Percentiles rank a stretch among this genome's conserved stretches.
Conservation (phyloP, 192 early-diverging fungal species). For the Podila epicladia region DNA sequence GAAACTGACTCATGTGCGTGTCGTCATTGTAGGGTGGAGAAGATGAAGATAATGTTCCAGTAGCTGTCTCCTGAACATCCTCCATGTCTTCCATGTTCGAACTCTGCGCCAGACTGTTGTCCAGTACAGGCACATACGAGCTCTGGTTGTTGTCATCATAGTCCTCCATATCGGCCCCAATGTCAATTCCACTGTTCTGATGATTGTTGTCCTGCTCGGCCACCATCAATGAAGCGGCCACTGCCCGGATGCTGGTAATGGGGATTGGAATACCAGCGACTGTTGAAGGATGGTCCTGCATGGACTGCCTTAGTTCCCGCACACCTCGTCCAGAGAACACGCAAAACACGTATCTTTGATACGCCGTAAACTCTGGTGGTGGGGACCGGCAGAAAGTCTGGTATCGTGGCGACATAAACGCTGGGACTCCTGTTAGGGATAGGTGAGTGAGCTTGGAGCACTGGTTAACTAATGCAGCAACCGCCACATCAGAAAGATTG, state of each 20-base stretch:
- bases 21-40: too few relatives aligned
- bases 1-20: too few relatives aligned
- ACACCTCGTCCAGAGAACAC: constrained; percentile 69
- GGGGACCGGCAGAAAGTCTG: constrained; percentile 61
- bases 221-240: constrained; percentile 2
- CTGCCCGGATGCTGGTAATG: constrained; percentile 11
- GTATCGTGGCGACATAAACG: constrained; percentile 56
- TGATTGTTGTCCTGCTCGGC: not conserved
- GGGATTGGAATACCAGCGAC: not conserved
- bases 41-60: too few relatives aligned
- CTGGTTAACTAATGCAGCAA: constrained; percentile 55
- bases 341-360: constrained; percentile 68
- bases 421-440: constrained; percentile 63
- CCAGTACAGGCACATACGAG: too few relatives aligned
- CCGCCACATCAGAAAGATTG: constrained; percentile 54
- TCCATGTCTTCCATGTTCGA: constrained; percentile 14
- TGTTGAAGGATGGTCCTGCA: constrained; percentile 23
- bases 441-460: constrained; percentile 63
- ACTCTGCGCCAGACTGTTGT: constrained; percentile 6
- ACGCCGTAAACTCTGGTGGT: constrained; percentile 59
- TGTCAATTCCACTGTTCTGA: not conserved
- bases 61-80: not conserved
- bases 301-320: constrained; percentile 53
- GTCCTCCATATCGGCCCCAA: not conserved
- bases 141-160: not conserved